Evolutionary conservation across 768 basidiomycete species (phyloP).

Genomic region (Imleria badia): DNA sequence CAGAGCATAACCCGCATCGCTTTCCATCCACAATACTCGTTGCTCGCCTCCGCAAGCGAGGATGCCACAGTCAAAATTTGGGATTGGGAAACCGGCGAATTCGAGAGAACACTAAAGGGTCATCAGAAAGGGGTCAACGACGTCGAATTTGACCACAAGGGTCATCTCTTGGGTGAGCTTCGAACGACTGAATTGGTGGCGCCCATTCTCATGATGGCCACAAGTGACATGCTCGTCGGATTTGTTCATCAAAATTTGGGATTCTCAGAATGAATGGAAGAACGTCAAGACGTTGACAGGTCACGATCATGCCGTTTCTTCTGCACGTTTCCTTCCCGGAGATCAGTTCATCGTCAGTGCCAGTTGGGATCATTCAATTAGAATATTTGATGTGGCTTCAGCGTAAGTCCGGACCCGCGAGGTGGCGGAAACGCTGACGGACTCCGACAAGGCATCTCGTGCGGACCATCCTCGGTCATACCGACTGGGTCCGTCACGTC

Average conservation of each 20-base stretch:
- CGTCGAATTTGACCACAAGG: slow-evolving; percentile 86
- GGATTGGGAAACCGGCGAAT: slow-evolving; percentile 96
- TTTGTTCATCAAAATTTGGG: slow-evolving; percentile 91
- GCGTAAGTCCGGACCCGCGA: slow-evolving; percentile 52
- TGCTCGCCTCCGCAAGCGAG: slow-evolving; percentile 83
- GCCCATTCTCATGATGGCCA: slow-evolving; percentile 1
- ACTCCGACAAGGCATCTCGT: slow-evolving; percentile 57
- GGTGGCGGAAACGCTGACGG: slow-evolving; percentile 8
- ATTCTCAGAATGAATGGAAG: slow-evolving; percentile 86
- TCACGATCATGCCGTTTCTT: slow-evolving; percentile 90
- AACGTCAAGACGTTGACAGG: slow-evolving; percentile 84
- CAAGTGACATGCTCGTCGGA: slow-evolving; percentile 72
- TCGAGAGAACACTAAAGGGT: slow-evolving; percentile 88
- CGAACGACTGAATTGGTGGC: neutral
- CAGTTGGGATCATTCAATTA: slow-evolving; percentile 83
- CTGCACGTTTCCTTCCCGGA: slow-evolving; percentile 80
- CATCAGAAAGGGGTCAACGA: slow-evolving; percentile 89
- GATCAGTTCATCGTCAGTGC: slow-evolving; percentile 84
- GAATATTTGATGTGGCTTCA: slow-evolving; percentile 83
- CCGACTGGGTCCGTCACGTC: slow-evolving; percentile 81
- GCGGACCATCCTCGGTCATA: slow-evolving; percentile 73
- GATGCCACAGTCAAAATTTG: slow-evolving; percentile 91
- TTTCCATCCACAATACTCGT: slow-evolving; percentile 84
- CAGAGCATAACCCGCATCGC: slow-evolving; percentile 74
- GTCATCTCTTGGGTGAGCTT: slow-evolving; percentile 69